A percentile compares a stretch with the other conserved stretches of the same genome.
Conservation (phyloP, 2,329 filamentous ascomycete species). For the Monilinia aucupariae region DNA sequence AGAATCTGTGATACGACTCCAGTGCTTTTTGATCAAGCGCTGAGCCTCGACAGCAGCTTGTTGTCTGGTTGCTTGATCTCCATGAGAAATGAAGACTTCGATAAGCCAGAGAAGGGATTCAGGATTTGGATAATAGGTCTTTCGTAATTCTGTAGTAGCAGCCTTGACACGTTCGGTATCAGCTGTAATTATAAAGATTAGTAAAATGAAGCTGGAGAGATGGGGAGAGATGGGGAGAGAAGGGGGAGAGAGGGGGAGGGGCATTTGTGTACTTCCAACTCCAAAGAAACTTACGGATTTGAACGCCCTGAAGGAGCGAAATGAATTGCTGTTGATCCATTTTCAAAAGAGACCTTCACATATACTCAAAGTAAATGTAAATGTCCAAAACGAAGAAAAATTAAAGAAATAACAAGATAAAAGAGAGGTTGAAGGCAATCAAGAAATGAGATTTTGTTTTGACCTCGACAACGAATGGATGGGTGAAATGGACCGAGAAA, state of each 20-base stretch:
- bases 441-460: background rate
- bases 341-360: constrained; percentile 16
- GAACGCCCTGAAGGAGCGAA: constrained; percentile 77
- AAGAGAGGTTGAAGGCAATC: background rate
- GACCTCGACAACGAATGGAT: background rate
- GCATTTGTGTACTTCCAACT: background rate
- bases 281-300: constrained; percentile 65
- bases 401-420: constrained; percentile 1
- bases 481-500: background rate
- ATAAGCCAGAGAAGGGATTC: constrained; percentile 80
- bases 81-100: constrained; percentile 79
- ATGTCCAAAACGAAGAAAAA: background rate
- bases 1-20: constrained; percentile 64
- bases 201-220: constrained; percentile 18
- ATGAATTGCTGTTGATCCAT: constrained; percentile 84
- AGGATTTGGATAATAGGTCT: constrained; percentile 85
- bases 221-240: background rate
- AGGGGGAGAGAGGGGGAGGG: constrained; percentile 8
- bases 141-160: constrained; percentile 83
- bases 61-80: constrained; percentile 61
- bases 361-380: constrained; percentile 2
- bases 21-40: constrained; percentile 79
- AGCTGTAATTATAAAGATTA: constrained; percentile 48
- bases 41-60: constrained; percentile 86
- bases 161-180: constrained; percentile 86